phyloP scores from a whole-genome alignment of 179 eudicot species.

The Beta lomatogona region DNA sequence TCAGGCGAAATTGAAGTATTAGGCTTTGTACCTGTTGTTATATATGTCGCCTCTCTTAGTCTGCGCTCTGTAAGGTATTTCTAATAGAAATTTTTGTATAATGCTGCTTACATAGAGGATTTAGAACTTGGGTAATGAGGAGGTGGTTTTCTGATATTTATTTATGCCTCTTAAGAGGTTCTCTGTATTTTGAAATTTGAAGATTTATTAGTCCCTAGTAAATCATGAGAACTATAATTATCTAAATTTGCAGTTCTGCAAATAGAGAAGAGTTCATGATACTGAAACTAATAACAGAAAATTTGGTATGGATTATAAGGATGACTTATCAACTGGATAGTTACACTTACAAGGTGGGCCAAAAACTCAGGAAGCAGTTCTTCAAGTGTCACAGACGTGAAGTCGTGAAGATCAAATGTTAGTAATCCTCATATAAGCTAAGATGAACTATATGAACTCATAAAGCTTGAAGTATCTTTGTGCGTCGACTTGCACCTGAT shows the following conservation, averaged over 20 bases:
- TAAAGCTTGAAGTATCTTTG: slow-evolving; percentile 43
- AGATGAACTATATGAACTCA: not conserved
- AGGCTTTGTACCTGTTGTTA: not conserved
- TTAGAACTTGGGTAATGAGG: not conserved
- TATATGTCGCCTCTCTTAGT: too few species aligned
- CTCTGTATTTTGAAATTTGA: slow-evolving; percentile 33
- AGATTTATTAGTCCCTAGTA: not conserved
- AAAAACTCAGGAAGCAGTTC: slow-evolving; percentile 4
- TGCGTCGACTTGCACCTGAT: slow-evolving; percentile 65
- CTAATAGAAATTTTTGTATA: not conserved
- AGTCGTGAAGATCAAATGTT: not conserved
- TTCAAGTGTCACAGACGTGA: not conserved
- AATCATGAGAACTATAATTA: slow-evolving; percentile 7
- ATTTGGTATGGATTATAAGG: not conserved
- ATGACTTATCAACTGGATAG: not conserved
- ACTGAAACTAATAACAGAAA: too few species aligned
- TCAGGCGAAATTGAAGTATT: slow-evolving; percentile 33
- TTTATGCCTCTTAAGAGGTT: not conserved
- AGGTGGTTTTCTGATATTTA: not conserved
- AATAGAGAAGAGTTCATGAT: not conserved
- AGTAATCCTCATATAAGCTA: not conserved
- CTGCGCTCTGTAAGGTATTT: too few species aligned
- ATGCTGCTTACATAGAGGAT: not conserved
- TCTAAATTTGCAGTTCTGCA: not conserved
- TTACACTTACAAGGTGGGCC: slow-evolving; percentile 4